Conservation (phyloP, 768 basidiomycete species). For the Kwoniella pini region DNA sequence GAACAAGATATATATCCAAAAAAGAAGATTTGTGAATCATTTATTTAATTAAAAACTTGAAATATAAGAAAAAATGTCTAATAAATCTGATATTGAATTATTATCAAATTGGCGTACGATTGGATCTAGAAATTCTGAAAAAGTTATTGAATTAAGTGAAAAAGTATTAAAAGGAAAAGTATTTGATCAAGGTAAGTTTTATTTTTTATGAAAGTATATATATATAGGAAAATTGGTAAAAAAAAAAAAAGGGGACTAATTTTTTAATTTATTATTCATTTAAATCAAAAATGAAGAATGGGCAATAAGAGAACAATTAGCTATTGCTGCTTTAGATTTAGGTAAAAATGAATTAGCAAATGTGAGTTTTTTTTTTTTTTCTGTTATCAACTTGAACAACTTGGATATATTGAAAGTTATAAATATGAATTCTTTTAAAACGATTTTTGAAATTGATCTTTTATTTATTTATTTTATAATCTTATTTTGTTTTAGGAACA, state of each 20-base stretch:
- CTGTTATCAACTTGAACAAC: background rate
- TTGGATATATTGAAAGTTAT: too few relatives aligned
- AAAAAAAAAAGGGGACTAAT: too few relatives aligned
- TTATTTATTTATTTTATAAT: background rate
- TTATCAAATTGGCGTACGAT: constrained; percentile 47
- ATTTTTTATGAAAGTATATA: too few relatives aligned
- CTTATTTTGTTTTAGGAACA: constrained; percentile 35
- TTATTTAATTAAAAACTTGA: too few relatives aligned
- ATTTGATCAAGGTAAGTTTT: constrained; percentile 48
- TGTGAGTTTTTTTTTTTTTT: constrained; percentile 29
- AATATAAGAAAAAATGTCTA: too few relatives aligned
- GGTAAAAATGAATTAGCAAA: constrained; percentile 35
- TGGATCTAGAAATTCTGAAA: constrained; percentile 46
- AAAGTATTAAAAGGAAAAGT: constrained; percentile 26
- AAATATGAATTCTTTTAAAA: background rate
- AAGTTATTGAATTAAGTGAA: constrained; percentile 42
- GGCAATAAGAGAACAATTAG: constrained; percentile 52
- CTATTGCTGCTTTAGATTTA: constrained; percentile 52
- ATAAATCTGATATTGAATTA: constrained; percentile 32
- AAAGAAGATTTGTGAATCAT: too few relatives aligned
- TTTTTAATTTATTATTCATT: too few relatives aligned
- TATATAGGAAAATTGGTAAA: too few relatives aligned
- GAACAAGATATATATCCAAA: too few relatives aligned
- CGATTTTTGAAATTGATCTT: too few relatives aligned
- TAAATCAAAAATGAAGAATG: constrained; percentile 42